Base-by-base conservation (phyloP, 371 early-diverging fungal genomes). In the Mortierella sp. region DNA sequence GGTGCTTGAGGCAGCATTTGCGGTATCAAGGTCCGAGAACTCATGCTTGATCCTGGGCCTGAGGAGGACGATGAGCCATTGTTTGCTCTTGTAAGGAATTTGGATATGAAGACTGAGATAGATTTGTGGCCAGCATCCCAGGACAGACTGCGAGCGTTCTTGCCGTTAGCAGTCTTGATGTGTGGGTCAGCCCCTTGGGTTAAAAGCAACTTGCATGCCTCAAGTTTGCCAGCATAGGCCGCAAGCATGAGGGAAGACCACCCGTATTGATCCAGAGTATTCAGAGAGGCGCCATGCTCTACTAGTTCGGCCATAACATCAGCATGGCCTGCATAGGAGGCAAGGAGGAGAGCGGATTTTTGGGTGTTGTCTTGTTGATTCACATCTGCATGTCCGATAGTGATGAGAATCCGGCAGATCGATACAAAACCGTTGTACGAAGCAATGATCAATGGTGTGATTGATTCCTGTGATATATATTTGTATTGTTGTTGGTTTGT, bases 171-270 rank as follows among this genome's bases (percentile, higher is more conserved):
- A 1, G 83, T 77, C 40, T 58, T 75, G 64, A 84, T 66, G 35
- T 73, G 64, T 22, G 72, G 77, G 30, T 85, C 83, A 6, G 86
- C 84, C 8, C 84, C 75, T 30, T 81, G 71, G 1, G 75, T 58
- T 8, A 87, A 54, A 14, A 87, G 64, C 28, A 83, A 52, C 28
- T 78, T 77, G 32, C 84, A 79, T 8, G 85, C 77, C 8, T 83
- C 78, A 10, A 54, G 32, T 26, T 69, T 70, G 58, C 84, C 84
- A 24, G 80, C 69, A 62, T 83, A 83, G 39, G 87, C 78, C 5
- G 87, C 85, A 4, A 87, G 71, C 85, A 87, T 87, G 22, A 87
- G 73, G 5, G 84, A 62, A 1, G 85, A 78, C 85, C 84, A 87
- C 4, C 86, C 87, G 32, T 77, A 83, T 63, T 84, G 73, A 55